Conservation (phyloP, 1,284 basidiomycete species). For the Apiotrichum siamense region DNA sequence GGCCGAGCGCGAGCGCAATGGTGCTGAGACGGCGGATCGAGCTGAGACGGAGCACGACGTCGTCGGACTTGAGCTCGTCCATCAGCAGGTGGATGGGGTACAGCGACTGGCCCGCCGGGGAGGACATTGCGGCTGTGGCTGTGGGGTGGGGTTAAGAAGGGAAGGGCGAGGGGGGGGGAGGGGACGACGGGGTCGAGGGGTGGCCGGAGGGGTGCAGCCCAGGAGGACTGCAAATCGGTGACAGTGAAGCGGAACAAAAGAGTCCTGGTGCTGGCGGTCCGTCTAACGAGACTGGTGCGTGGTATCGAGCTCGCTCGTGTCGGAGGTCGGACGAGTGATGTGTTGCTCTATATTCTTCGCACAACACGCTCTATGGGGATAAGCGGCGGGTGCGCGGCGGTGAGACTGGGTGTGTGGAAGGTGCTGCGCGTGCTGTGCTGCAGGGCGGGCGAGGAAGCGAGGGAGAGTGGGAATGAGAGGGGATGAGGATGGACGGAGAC, state of each 20-base stretch:
- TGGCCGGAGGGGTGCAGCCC: no score
- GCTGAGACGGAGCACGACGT: constrained; percentile 87
- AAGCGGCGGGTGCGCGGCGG: no score
- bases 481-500: background rate
- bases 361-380: no score
- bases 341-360: no score
- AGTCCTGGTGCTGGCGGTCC: no score
- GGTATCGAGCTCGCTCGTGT: no score
- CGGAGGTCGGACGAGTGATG: no score
- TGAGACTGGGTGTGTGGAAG: no score
- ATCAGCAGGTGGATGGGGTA: constrained; percentile 48
- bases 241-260: no score
- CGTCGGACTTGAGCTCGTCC: constrained; percentile 83
- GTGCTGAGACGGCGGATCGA: constrained; percentile 98
- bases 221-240: no score
- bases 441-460: no score
- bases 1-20: constrained; percentile 93
- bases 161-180: background rate
- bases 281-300: no score
- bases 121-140: constrained; percentile 24
- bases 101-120: constrained; percentile 26
- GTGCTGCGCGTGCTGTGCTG: background rate
- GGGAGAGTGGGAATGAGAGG: background rate
- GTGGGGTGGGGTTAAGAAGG: background rate
- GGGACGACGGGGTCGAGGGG: background rate